Percentiles rank a stretch among this genome's conserved stretches.
Conservation (phyloP, 805 yeast genomes). For the Candida parachauliodes region DNA sequence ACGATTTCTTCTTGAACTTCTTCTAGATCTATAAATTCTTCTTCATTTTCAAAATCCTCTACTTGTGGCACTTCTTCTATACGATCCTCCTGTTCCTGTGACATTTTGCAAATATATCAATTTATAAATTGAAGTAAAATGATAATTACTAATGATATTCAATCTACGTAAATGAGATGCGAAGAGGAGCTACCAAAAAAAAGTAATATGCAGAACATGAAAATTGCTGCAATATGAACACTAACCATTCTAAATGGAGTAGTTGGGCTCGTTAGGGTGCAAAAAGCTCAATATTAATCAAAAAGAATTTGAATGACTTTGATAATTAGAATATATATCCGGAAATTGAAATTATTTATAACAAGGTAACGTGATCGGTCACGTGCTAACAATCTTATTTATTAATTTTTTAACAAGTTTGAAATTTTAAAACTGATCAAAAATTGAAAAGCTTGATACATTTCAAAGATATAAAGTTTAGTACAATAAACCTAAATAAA, state of each 20-base stretch:
- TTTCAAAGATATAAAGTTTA: no score
- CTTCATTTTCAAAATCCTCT: constrained; percentile 11
- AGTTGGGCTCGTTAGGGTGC: no score
- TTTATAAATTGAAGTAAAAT: no score
- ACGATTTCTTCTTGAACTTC: constrained; percentile 35
- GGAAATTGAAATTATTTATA: no score
- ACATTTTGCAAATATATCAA: not conserved
- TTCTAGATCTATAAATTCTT: constrained; percentile 24
- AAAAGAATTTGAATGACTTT: no score
- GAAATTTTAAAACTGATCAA: not conserved
- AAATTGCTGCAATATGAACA: not conserved
- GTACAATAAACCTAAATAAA: no score
- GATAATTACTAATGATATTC: not conserved
- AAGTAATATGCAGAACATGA: not conserved
- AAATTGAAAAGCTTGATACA: no score
- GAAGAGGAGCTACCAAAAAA: not conserved
- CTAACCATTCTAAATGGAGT: not conserved
- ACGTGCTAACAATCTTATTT: not conserved
- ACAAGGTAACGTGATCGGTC: no score
- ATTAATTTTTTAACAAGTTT: not conserved
- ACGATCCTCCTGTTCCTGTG: constrained; percentile 2
- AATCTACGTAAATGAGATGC: constrained; percentile 2
- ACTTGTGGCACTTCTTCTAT: no score
- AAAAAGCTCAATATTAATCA: no score
- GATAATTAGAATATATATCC: no score